Base-by-base conservation (phyloP, 108 stramenopile species). In the Thalassiosira profunda region DNA sequence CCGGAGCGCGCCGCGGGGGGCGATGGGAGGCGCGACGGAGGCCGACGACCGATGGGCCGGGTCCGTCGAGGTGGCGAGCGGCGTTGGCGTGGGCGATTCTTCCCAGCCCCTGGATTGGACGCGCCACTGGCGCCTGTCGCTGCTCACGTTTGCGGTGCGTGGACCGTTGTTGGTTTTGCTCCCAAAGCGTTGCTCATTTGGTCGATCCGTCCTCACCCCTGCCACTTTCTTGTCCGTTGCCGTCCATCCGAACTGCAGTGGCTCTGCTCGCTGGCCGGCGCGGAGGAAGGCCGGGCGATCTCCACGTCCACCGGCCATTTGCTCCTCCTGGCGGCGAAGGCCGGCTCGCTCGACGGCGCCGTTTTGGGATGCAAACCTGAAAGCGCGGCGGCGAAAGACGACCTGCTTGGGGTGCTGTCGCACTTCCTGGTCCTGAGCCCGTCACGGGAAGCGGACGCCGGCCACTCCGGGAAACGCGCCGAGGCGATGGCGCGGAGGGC, bases 401-500 rank as follows among this genome's bases (percentile, higher is more conserved):
- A 60, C 26, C 1, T 71, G 29, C 29, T 71, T 14, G 26, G 29
- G 10, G 52, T 58, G 41, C 45, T 79, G 35, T 59, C 63, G 38
- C 55, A 70, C 15, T 61, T 66, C 61, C 58, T 79, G 46, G 64
- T 79, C 11, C 35, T 70, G 23, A 41, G 29, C n/a, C 58, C 76
- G 52, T 63, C 77, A 15, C 64, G 41, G 45, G 64, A 79, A 33
- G 46, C 53, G 25, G 77, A 66, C 37, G 31, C 28, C 14, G 70
- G 47, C 26, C 18, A 30, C 24, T 40, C 37, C 12, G 46, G 40
- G 14, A 59, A 30, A 25, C 70, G 57, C 45, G 70, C 70, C 8
- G 92, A 93, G 60, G 72, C 86, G 8, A 74, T 85, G 7, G 81
- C 89, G 10, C 83, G 85, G 15, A 76, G 92, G 67, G 53, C 89